Conservation (phyloP, 805 yeast species). For the Candida ficus region DNA sequence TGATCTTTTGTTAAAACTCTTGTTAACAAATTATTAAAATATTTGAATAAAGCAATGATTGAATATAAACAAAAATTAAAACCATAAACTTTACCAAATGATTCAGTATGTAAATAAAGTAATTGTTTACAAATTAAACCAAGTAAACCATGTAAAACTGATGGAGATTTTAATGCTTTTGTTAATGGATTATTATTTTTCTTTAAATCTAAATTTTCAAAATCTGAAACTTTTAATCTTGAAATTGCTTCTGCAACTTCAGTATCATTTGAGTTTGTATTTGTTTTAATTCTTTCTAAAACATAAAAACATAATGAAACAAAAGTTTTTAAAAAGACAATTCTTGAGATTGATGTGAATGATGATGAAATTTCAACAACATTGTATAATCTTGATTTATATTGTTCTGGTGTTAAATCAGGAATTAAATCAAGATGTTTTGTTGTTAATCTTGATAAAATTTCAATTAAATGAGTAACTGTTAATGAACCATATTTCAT, state of each 20-base stretch:
- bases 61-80: conserved; percentile 11
- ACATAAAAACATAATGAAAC: conserved; percentile 7
- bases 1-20: conserved; percentile 9
- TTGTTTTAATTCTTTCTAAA: conserved; percentile 4
- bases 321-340: conserved; percentile 16
- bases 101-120: conserved; percentile 10
- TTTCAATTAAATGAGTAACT: conserved; percentile 19
- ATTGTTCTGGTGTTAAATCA: conserved; percentile 1
- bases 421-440: background rate
- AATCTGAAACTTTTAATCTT: conserved; percentile 8
- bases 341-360: conserved; percentile 9
- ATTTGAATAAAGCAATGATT: conserved; percentile 13
- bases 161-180: conserved; percentile 8
- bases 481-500: conserved; percentile 20
- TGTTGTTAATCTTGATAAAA: conserved; percentile 13
- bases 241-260: background rate
- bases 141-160: conserved; percentile 12
- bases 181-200: conserved; percentile 5
- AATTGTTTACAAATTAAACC: conserved; percentile 12
- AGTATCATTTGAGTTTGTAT: background rate
- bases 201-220: conserved; percentile 15
- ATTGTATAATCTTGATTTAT: conserved; percentile 10
- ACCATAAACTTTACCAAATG: conserved; percentile 14
- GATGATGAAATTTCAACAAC: conserved; percentile 14
- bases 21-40: conserved; percentile 8